A percentile compares a stretch with the other conserved stretches of the same genome.
phyloP scores from a whole-genome alignment of 305 asterid genomes.

The Solanum aculeatissimum region DNA sequence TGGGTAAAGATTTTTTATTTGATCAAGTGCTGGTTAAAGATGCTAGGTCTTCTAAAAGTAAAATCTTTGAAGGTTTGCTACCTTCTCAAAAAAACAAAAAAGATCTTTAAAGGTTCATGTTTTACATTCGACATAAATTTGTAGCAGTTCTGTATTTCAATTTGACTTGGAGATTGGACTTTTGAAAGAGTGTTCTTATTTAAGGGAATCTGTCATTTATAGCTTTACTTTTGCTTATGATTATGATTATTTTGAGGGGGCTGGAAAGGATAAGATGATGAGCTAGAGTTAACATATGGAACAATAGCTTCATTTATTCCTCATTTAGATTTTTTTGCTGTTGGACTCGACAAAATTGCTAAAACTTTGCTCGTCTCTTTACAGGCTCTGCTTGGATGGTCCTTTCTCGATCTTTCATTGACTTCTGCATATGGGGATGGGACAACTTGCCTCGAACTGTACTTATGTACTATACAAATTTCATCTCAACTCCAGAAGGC shows the following conservation, averaged over 20 bases:
- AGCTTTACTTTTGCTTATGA: neutral
- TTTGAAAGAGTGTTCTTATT: neutral
- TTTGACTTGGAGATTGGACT: neutral
- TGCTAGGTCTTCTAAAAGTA: neutral
- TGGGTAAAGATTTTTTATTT: neutral
- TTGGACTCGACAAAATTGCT: neutral
- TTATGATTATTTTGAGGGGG: neutral
- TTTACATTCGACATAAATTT: neutral
- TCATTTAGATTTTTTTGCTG: neutral
- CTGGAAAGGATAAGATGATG: neutral
- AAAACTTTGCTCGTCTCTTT: neutral
- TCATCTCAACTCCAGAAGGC: constrained; percentile 93
- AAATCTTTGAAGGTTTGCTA: neutral
- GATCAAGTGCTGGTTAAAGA: neutral
- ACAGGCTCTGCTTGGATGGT: constrained; percentile 99
- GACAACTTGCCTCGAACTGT: constrained; percentile 91
- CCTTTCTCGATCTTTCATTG: constrained; percentile 80
- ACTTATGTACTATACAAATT: constrained; percentile 93
- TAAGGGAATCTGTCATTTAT: neutral
- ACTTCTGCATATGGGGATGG: constrained; percentile 97
- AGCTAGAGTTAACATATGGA: neutral
- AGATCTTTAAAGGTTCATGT: neutral
- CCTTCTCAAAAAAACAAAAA: neutral
- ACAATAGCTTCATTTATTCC: neutral
- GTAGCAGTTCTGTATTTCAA: neutral